Base-by-base conservation (phyloP, 1,139 yeast genomes). In the Geotrichum europaeum region DNA sequence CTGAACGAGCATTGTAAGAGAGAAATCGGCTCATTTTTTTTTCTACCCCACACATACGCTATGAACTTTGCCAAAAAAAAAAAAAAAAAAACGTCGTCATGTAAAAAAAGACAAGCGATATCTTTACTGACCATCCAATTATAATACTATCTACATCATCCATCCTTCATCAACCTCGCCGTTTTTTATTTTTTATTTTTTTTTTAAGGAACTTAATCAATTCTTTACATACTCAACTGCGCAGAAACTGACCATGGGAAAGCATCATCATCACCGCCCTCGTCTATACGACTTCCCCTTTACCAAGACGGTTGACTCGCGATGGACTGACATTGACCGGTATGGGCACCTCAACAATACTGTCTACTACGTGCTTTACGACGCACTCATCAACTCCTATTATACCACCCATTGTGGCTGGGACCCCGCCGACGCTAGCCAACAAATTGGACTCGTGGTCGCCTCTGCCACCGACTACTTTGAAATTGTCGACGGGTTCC, bases 301-400 rank as follows among this genome's bases (percentile, higher is more conserved):
- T 50, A 60, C 53, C 15, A 58, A 60, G 15, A 60, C 63, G 9
- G 60, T 67, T 18, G 58, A 68, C 1, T 69, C 73, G 7, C 62
- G 75, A 30, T 70, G 73, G 71, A 61, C 66, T 6, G 75, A 72
- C 55, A 70, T 69, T 55, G 74, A 70, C 61, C 70, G 66, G 56
- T 70, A 70, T 51, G 74, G 74, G 13, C 75, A 72, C 60, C 63
- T 72, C 49, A 72, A 71, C 65, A 70, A 71, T 51, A 70, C 74
- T 9, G 66, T 68, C n/a, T 71, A 69, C 62, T 70, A 69, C 58
- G 67, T 65, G 40, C 65, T 69, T 50, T 71, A 70, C 64, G 73
- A 71, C 59, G 70, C 73, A 9, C 59, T 69, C 18, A 63, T 71
- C 43, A 69, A 70, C 62, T 63, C 63, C 9, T 70, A 68, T 62